These are phyloP conservation scores for Lolium perenne DNA, from an alignment of 176 grass and related monocot genomes.

Conservation along the genomic window DNA sequence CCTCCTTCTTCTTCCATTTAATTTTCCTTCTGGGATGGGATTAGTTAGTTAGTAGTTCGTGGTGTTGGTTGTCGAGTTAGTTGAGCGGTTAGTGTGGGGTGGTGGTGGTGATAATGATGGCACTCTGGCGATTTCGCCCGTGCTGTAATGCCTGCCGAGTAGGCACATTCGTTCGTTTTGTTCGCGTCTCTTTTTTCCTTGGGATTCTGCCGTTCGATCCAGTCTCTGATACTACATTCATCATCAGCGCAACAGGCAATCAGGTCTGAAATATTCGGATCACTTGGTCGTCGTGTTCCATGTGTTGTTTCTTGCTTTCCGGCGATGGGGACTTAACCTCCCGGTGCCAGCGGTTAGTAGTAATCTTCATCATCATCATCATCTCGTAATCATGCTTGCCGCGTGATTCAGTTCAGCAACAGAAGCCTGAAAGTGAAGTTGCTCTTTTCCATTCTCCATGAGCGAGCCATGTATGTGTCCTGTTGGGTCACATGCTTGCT, in stretches of 20 bases:
- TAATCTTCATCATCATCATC: constrained; percentile 31
- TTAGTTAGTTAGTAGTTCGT: constrained; percentile 48
- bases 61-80: constrained; percentile 29
- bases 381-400: constrained; percentile 29
- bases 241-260: constrained; percentile 28
- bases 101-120: constrained; percentile 44
- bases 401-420: constrained; percentile 35
- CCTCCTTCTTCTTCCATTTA: neutral
- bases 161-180: constrained; percentile 31
- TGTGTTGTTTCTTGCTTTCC: neutral
- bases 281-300: neutral
- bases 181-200: neutral
- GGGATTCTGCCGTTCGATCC: constrained; percentile 36
- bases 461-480: neutral
- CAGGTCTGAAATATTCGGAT: constrained; percentile 36
- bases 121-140: constrained; percentile 47
- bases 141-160: constrained; percentile 38
- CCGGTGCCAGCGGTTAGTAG: neutral
- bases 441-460: neutral
- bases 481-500: neutral
- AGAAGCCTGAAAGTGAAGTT: neutral
- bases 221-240: neutral
- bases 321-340: neutral
- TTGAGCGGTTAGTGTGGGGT: constrained; percentile 48
- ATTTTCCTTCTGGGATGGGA: constrained; percentile 18